A percentile compares a stretch with the other conserved stretches of the same genome.
These are phyloP conservation scores for Dryas drummondii DNA, from an alignment of 306 rosid genomes.

Conservation along the genomic window DNA sequence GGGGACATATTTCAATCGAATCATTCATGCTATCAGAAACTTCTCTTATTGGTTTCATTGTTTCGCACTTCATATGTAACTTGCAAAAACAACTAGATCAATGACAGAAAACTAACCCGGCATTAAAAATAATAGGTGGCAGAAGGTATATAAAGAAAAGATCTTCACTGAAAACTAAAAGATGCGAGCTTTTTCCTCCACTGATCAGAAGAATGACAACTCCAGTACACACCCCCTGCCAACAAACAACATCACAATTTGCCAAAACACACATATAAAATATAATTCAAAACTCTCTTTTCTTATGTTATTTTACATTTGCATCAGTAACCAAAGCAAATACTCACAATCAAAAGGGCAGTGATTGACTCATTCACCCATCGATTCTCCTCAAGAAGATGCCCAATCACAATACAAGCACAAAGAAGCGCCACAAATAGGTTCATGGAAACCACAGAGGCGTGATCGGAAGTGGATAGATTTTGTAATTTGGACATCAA, in stretches of 20 bases:
- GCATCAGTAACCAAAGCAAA: slow-evolving; percentile 9
- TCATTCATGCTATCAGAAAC: too few relatives aligned
- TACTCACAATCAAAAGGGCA: slow-evolving; percentile 83
- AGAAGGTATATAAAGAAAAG: slow-evolving; percentile 91
- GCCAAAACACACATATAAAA: neutral
- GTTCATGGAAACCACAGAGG: slow-evolving; percentile 82
- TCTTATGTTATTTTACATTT: neutral
- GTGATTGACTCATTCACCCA: slow-evolving; percentile 96
- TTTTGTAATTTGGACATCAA: slow-evolving; percentile 42
- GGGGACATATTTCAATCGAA: too few relatives aligned
- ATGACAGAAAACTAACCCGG: slow-evolving; percentile 60
- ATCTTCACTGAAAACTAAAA: slow-evolving; percentile 91
- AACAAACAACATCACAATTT: slow-evolving; percentile 24
- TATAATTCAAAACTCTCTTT: neutral
- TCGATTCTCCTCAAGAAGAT: slow-evolving; percentile 93
- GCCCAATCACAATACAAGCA: slow-evolving; percentile 92
- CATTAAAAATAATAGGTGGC: slow-evolving; percentile 96
- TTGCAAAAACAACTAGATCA: neutral
- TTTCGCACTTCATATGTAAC: too few relatives aligned
- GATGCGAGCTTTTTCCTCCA: slow-evolving; percentile 83
- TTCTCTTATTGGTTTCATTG: too few relatives aligned
- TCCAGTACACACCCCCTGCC: slow-evolving; percentile 83
- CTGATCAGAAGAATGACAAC: slow-evolving; percentile 71
- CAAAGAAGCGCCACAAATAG: slow-evolving; percentile 88
- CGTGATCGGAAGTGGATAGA: slow-evolving; percentile 70